Evolutionary conservation across 768 basidiomycete genomes (phyloP), one percentile per base, ranked within the genome.

Genomic region (Panaeolus cyanescens): DNA sequence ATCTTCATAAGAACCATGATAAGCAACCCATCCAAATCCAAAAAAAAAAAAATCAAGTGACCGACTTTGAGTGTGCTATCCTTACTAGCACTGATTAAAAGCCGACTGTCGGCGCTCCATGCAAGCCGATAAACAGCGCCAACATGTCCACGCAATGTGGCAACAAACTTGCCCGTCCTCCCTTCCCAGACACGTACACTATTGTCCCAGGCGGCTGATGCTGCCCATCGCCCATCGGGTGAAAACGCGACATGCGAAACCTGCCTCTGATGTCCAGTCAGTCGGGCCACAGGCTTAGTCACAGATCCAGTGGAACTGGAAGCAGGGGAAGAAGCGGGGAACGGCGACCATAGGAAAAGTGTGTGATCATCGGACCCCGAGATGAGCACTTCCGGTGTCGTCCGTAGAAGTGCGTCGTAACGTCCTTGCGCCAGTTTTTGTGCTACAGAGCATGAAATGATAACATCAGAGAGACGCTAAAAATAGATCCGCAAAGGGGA

Each of bases 281-380:
- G 78, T 15, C 96, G 83, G 7, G 92, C 84, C 17, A 81, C 59
- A 57, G 84, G 80, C 64, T 81, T 82, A 36, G 74, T 74, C 20
- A 69, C 58, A 10, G 68, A 66, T 9, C 64, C 62, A 25, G 61
- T 32, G 34, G 30, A 33, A 4, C 68, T 30, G 19, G 67, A 58
- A 2, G 68, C 56, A 2, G 71, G 68, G 2, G 69, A 77, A 54
- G 71, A 74, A 56, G 80, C 79, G 19, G 87, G 80, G 80, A 94
- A 91, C 39, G 89, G 79, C 32, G 93, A 91, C 96, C 95, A 98
- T 12, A 99, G 84, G 84, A 96, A 98, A 55, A 98, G 86, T 0
- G 96, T 99, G 74, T 98, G 96, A 73, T 99, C 96, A 72, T 99
- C 96, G 3, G 96, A 98, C 20, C 95, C 96, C 5, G 95, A 94